phyloP scores from a whole-genome alignment of 257 asterid species.

The Fraxinus cuspidata region DNA sequence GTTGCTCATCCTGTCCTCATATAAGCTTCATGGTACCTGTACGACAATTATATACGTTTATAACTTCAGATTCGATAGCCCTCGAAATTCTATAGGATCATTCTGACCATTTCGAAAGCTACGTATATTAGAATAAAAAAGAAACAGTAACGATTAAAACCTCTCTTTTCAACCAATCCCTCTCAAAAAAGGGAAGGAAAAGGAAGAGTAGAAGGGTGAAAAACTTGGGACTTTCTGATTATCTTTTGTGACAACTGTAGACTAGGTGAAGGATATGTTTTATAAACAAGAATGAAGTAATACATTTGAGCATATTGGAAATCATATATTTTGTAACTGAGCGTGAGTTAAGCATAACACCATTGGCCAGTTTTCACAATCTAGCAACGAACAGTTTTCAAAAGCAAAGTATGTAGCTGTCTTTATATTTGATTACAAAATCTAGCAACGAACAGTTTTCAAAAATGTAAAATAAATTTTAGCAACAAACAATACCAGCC shows the following conservation, averaged over 20 bases:
- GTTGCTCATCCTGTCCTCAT: conserved; percentile 97
- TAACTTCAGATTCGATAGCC: background rate
- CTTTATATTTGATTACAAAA: background rate
- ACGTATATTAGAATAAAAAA: background rate
- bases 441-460: conserved; percentile 13
- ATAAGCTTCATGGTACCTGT: conserved; percentile 98
- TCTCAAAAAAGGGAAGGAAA: conserved; percentile 11
- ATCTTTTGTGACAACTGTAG: too few species aligned
- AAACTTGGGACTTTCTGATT: conserved; percentile 2
- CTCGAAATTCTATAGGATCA: conserved; percentile 4
- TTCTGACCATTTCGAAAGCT: background rate
- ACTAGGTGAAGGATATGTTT: too few species aligned
- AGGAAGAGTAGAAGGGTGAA: conserved; percentile 3
- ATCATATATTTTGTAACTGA: too few species aligned
- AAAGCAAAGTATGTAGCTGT: background rate
- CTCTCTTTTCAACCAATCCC: conserved; percentile 7
- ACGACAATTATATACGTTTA: conserved; percentile 15
- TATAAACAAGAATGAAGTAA: too few species aligned
- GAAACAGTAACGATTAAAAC: background rate
- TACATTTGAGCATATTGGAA: too few species aligned
- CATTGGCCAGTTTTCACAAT: too few species aligned
- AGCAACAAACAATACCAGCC: conserved; percentile 62
- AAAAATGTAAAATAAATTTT: background rate
- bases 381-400: too few species aligned
- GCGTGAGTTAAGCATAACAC: too few species aligned